Conservation (phyloP, 768 basidiomycete species). For the Nidula microcarpa region DNA sequence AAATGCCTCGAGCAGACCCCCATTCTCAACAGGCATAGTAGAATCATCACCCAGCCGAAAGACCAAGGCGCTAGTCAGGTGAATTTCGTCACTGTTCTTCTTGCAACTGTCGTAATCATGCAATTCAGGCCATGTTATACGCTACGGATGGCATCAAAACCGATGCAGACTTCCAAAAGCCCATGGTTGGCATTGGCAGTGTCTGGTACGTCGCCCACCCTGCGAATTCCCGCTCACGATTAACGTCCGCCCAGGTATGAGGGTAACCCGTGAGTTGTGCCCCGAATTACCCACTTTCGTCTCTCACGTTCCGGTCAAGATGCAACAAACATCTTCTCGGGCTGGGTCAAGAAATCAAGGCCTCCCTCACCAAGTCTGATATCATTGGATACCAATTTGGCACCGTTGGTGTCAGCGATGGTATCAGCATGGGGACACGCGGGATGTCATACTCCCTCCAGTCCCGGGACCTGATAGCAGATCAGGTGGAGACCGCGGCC, state of each 20-base stretch:
- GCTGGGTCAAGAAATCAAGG: constrained; percentile 84
- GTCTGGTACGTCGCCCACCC: constrained; percentile 68
- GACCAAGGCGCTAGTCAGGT: constrained; percentile 95
- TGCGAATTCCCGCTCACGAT: constrained; percentile 8
- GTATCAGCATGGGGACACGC: constrained; percentile 95
- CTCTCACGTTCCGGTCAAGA: constrained; percentile 36
- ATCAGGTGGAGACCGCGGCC: constrained; percentile 93
- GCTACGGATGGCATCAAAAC: constrained; percentile 89
- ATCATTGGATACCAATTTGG: constrained; percentile 98
- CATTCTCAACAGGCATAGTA: constrained; percentile 69
- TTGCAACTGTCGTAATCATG: constrained; percentile 2
- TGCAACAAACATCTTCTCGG: constrained; percentile 93
- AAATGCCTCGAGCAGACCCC: constrained; percentile 32
- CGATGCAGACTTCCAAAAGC: constrained; percentile 87
- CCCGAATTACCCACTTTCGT: not conserved
- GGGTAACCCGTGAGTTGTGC: constrained; percentile 86
- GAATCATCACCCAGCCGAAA: constrained; percentile 85
- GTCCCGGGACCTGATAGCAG: constrained; percentile 96
- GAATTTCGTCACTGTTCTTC: not conserved
- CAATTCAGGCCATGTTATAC: constrained; percentile 89
- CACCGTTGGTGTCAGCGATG: constrained; percentile 96
- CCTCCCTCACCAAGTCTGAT: constrained; percentile 64
- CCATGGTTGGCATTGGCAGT: constrained; percentile 96
- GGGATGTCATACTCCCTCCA: constrained; percentile 97
- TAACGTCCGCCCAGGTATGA: constrained; percentile 72